Conservation (phyloP, 345 rosid genomes). For the Rhodamnia argentea region DNA sequence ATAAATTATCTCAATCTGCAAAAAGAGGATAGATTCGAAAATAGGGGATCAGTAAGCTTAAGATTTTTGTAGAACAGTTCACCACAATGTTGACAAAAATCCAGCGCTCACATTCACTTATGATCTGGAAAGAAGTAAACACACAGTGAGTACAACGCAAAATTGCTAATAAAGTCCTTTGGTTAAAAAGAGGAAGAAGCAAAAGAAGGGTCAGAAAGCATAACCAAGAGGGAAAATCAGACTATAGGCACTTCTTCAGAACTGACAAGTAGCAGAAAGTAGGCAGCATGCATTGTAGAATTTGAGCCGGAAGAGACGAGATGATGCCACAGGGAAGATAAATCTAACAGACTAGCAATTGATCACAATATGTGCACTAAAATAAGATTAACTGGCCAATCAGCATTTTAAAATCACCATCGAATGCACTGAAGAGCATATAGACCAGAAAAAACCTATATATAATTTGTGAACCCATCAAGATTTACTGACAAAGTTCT, state of each 20-base stretch:
- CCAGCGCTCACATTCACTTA: not conserved
- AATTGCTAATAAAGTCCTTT: not conserved
- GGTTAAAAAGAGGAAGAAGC: not conserved
- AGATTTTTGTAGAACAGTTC: not conserved
- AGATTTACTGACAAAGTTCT: not conserved
- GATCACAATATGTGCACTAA: not conserved
- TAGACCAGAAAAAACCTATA: not conserved
- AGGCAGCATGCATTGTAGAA: not conserved
- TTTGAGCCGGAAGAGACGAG: not conserved
- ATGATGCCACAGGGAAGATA: not conserved
- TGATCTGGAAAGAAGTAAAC: not conserved
- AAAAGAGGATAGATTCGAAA: constrained; percentile 1
- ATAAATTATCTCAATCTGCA: constrained; percentile 90
- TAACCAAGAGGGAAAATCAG: not conserved
- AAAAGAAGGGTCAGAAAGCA: not conserved
- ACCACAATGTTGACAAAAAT: not conserved
- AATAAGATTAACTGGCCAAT: not conserved
- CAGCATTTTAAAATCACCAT: not conserved
- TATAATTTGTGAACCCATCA: not conserved
- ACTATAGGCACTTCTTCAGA: not conserved
- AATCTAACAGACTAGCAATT: not conserved
- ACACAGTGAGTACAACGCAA: not conserved
- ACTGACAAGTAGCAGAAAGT: not conserved
- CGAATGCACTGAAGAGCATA: not conserved
- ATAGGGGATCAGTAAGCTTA: not conserved